Evolutionary conservation across 2,329 filamentous ascomycete genomes (phyloP).

Genomic region (Fusarium humuli): DNA sequence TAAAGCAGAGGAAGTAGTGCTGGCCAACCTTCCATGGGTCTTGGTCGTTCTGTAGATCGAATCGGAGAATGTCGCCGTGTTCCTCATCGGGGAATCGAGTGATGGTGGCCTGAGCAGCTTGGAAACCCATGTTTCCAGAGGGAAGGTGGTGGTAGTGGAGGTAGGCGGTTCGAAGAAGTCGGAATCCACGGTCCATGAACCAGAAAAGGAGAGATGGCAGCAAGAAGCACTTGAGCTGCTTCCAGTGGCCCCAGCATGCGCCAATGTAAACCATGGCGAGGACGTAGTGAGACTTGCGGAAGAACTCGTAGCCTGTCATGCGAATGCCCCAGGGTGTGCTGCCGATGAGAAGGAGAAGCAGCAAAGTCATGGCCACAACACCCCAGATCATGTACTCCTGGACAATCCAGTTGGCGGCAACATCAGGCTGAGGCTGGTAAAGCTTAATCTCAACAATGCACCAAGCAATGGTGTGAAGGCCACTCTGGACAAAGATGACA

Average conservation of each 20-base stretch:
- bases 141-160: constrained; percentile 69
- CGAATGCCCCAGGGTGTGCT: constrained; percentile 69
- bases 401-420: constrained; percentile 66
- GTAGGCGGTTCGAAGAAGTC: constrained; percentile 67
- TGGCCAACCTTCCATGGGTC: constrained; percentile 73
- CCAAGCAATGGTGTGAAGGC: constrained; percentile 79
- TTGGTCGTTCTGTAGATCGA: constrained; percentile 73
- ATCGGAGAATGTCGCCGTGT: constrained; percentile 71
- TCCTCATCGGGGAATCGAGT: constrained; percentile 64
- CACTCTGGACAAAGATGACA: constrained; percentile 75
- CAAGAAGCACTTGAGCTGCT: constrained; percentile 74
- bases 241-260: constrained; percentile 81
- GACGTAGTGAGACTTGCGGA: constrained; percentile 79
- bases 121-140: constrained; percentile 63
- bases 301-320: constrained; percentile 80
- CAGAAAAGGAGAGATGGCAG: constrained; percentile 74
- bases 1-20: constrained; percentile 78
- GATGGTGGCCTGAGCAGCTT: constrained; percentile 60
- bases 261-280: constrained; percentile 80
- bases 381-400: constrained; percentile 81
- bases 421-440: constrained; percentile 77
- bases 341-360: constrained; percentile 70
- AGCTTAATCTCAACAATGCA: constrained; percentile 72
- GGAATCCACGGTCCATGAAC: constrained; percentile 70
- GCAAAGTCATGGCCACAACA: constrained; percentile 72